Percentiles rank a stretch among this genome's conserved stretches.
These are phyloP conservation scores for Neonectria hederae DNA, from an alignment of 2,329 filamentous ascomycete species.

Conservation along the genomic window DNA sequence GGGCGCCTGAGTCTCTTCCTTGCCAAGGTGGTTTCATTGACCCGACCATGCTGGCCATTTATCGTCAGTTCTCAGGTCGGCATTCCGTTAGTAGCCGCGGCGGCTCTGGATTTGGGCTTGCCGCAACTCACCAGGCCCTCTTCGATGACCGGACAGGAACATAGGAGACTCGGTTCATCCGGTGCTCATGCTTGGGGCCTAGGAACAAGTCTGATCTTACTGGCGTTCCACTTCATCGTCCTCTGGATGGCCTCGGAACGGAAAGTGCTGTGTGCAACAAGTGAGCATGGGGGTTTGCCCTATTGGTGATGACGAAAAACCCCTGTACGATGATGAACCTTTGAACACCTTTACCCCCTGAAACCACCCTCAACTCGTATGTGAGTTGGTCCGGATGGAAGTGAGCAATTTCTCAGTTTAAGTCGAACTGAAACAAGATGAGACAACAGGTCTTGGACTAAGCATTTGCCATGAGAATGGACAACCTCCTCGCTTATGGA, in stretches of 20 bases:
- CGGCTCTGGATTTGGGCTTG: conserved; percentile 70
- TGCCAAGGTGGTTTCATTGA: conserved; percentile 72
- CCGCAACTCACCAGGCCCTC: conserved; percentile 37
- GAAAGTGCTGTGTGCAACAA: conserved; percentile 46
- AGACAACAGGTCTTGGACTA: background rate
- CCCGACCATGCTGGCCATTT: conserved; percentile 76
- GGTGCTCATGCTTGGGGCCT: conserved; percentile 43
- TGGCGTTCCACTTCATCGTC: conserved; percentile 47
- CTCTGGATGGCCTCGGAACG: conserved; percentile 49
- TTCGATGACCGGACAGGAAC: conserved; percentile 19
- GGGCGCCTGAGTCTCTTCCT: conserved; percentile 71
- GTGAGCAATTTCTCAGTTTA: background rate
- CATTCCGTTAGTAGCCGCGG: conserved; percentile 74
- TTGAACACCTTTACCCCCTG: background rate
- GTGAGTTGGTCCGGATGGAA: background rate
- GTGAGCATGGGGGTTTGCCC: conserved; percentile 42
- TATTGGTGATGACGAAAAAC: conserved; percentile 39
- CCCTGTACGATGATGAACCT: background rate
- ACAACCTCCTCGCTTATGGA: background rate
- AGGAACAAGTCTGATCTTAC: conserved; percentile 44
- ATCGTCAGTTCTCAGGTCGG: conserved; percentile 71
- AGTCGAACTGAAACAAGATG: background rate
- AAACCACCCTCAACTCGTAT: background rate
- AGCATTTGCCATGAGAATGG: background rate
- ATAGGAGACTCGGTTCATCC: conserved; percentile 27